Evolutionary conservation across 2,329 filamentous ascomycete species (phyloP), one percentile per base, ranked within the genome.

Genomic region (Simplicillium sp.): DNA sequence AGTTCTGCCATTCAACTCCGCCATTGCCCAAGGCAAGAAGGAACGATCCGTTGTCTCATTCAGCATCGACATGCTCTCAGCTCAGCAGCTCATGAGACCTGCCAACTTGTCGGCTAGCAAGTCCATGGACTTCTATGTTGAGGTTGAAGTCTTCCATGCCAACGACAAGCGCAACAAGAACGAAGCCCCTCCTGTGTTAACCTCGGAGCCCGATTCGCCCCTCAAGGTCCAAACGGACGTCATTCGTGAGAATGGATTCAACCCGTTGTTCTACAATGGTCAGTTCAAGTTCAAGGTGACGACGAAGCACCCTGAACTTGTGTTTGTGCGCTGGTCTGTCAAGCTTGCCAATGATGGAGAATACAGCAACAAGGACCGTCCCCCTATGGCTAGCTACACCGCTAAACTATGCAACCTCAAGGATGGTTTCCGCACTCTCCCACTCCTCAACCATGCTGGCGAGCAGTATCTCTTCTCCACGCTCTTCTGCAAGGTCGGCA

Each of bases 401-500:
- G 89, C 87, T 47, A 97, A 97, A 65, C 79, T 97, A 39, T 82
- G 74, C 65, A 94, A 82, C 56, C 75, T 97, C 34, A 87, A 90
- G 57, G 82, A 92, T 61, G 92, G 92, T 20, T 97, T 92, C 61
- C 87, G 90, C 46, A 94, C 94, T 45, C 70, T 97, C 40, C 92
- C 90, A 11, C 72, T 98, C 13, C 84, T 87, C 59, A 89, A 97
- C 62, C 75, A 80, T 42, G 85, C 87, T 47, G 92, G 89, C 45
- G 89, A 96, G 52, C 87, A 89, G 52, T 97, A 94, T 58, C 73
- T 96, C 34, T 96, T 96, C 64, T 95, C 92, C 3, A 94, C 88
- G 11, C 70, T 98, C 13, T 95, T 97, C 61, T 95, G 89, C 67
- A 82, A 82, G 54, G 85, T 97, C 64, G 80, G 80, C 50, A 84